Base-by-base conservation (phyloP, 257 asterid species). In the Mentha longifolia region DNA sequence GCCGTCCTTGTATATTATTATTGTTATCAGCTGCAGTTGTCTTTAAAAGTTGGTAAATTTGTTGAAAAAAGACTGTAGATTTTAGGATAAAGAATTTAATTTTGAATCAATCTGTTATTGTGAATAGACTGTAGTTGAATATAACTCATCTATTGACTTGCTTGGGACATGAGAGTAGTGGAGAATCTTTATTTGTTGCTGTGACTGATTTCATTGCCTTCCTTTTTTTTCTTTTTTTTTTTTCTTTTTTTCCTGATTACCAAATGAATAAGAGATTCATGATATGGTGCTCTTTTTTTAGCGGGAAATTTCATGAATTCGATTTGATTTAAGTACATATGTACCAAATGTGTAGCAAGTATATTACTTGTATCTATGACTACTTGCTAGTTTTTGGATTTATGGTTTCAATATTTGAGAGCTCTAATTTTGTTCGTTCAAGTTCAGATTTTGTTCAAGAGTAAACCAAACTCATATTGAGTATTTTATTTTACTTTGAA, bases 1-100 rank as follows among this genome's bases (percentile, higher is more conserved):
- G 76, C 19, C 73, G 76, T 37, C 76, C 57, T 15, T 82, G 82
- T 82, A 79, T 61, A 79, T 82, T 15, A n/a, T n/a, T 82, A 45
- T 79, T 67, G 62, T 71, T 45, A 16, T 54, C 77, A 66, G 74
- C 74, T 62, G 61, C 74, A 41, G 77, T 66, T 41, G 47, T 58
- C 58, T 58, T 15, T 65, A 31, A 61, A 51, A 63, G 77, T 30
- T 62, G 78, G 66, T 66, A 65, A 76, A 77, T 74, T 74, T 76
- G 80, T 75, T 67, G 49, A 68, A 25, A 62, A 42, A 64, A 19
- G 30, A 56, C 14, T 51, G 49, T 80, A 67, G 81, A 46, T 62
- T 67, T 60, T 74, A 74, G 80, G 69, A 70, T 54, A 54, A 75
- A 62, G 47, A 45, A 65, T 69, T 55, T 56, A 28, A 73, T 57